Base-by-base conservation (phyloP, 1,284 basidiomycete species). In the Bondarzewia mesenterica region DNA sequence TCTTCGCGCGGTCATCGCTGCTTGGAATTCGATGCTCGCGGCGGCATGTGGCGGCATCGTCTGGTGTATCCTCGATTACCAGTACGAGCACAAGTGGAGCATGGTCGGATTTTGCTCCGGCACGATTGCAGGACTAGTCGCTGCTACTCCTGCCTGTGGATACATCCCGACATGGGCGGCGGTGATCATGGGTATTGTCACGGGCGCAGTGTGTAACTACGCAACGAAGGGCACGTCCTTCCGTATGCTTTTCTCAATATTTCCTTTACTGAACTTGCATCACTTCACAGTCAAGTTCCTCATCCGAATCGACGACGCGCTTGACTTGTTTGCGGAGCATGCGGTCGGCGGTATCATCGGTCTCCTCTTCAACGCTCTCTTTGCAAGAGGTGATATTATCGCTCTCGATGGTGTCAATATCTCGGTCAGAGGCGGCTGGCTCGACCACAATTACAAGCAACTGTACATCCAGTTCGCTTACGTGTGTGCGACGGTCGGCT, bases 311-410 rank as follows among this genome's bases (percentile, higher is more conserved):
- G 90, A 93, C 62, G 89, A 93, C 58, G 82, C 87, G 0, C 81
- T 93, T 44, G 88, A 92, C 77, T 75, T 92, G 50, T 91, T 88
- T 63, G 85, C 89, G n/a, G 87, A 92, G 58, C 92, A 98, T 72
- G 93, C 88, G 38, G 68, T 97, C 16, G 91, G 90, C 4, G 94
- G 94, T 42, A 80, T 94, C 20, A 75, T 95, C 45, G 93, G 93
- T 37, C 75, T 91, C 32, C 61, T 97, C 38, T 66, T 80, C 58
- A 92, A 89, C 55, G 88, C 69, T 2, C 73, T 93, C 58, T 96
- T 97, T 57, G 88, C 89, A 1, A 82, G 79, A 20, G 64, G 60
- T 10, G 63, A 62, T 15, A 69, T 88, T 49, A 80, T 83, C 47
- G 73, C 80, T 7, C 75, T 86, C 46, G 91, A 96, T 55, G 85